Percentiles rank a stretch among this genome's conserved stretches.
Conservation (phyloP, 352 stramenopile species). For the Pythium dissimile region DNA sequence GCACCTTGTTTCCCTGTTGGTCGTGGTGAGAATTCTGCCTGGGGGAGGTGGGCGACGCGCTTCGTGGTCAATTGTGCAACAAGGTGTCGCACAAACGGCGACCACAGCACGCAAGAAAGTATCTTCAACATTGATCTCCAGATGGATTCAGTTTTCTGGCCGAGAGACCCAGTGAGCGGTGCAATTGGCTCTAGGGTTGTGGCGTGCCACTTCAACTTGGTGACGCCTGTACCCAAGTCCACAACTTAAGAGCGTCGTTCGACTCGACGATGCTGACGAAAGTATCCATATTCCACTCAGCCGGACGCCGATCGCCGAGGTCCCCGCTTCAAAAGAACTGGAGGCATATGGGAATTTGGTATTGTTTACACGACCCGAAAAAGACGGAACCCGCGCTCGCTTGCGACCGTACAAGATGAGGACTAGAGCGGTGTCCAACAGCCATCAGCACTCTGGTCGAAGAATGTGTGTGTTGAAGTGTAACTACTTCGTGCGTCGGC, state of each 20-base stretch:
- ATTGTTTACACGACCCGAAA: background rate
- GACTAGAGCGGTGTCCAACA: background rate
- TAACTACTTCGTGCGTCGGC: background rate
- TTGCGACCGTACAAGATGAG: background rate
- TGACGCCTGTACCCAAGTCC: constrained; percentile 10
- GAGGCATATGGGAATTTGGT: too few species aligned
- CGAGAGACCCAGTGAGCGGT: constrained; percentile 4
- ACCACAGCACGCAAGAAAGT: constrained; percentile 15
- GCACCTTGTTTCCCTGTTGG: background rate
- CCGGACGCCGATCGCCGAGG: background rate
- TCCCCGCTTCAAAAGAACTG: background rate
- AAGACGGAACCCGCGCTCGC: background rate
- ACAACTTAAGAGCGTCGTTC: background rate
- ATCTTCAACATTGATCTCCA: constrained; percentile 7
- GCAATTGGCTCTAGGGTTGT: constrained; percentile 2
- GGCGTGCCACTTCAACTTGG: constrained; percentile 16
- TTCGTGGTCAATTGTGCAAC: background rate
- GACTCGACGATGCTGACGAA: background rate
- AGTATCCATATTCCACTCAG: background rate
- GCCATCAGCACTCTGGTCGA: background rate
- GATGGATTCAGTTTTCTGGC: too few species aligned
- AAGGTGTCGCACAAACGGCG: constrained; percentile 1
- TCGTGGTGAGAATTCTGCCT: background rate
- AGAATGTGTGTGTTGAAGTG: constrained; percentile 2
- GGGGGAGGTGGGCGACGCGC: too few species aligned